Conservation (phyloP, 2,329 filamentous ascomycete species). For the Onygenales sp. region DNA sequence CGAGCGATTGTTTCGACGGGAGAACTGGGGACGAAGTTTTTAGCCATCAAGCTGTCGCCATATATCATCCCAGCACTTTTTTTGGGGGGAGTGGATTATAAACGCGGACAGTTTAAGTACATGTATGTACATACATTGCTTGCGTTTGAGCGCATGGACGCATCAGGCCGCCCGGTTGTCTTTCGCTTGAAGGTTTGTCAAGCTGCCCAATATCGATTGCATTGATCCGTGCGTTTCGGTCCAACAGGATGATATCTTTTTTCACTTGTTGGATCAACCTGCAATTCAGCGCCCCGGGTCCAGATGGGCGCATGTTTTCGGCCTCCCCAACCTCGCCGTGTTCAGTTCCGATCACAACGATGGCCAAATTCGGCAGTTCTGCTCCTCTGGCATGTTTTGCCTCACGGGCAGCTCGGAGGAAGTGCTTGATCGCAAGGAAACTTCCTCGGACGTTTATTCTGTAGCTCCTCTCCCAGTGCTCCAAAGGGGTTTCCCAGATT, state of each 20-base stretch:
- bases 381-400: slow-evolving; percentile 28
- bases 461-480: slow-evolving; percentile 45
- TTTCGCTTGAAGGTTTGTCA: background rate
- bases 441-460: slow-evolving; percentile 42
- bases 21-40: too few relatives aligned
- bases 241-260: slow-evolving; percentile 46
- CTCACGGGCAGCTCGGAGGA: slow-evolving; percentile 35
- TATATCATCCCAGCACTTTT: too few relatives aligned
- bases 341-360: slow-evolving; percentile 46
- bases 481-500: slow-evolving; percentile 44
- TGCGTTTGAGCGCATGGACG: background rate
- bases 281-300: slow-evolving; percentile 25
- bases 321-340: slow-evolving; percentile 43
- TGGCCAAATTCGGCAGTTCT: slow-evolving; percentile 41
- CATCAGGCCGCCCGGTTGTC: background rate
- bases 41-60: too few relatives aligned
- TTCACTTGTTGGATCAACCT: slow-evolving; percentile 43
- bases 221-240: slow-evolving; percentile 43
- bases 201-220: slow-evolving; percentile 30
- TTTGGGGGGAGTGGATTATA: too few relatives aligned
- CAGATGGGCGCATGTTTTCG: slow-evolving; percentile 8
- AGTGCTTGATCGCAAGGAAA: slow-evolving; percentile 48
- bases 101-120: too few relatives aligned
- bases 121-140: background rate
- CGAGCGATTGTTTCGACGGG: too few relatives aligned